A percentile compares a stretch with the other conserved stretches of the same genome.
Conservation (phyloP, 805 yeast genomes). For the Cyberlindnera sargentensis region DNA sequence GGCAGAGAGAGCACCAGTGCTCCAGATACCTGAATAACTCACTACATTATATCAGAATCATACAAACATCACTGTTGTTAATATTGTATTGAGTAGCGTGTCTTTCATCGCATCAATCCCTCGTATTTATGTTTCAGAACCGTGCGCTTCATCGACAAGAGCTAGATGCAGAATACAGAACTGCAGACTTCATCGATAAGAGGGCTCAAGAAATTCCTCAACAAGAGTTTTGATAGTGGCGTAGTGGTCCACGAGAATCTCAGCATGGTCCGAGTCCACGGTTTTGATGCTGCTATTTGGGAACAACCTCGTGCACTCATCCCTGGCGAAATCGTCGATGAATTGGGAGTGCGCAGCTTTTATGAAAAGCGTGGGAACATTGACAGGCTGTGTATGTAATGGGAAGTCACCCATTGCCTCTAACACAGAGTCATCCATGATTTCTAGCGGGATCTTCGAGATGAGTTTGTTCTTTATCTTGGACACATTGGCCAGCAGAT, state of each 20-base stretch:
- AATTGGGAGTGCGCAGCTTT: constrained; percentile 37
- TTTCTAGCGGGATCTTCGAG: constrained; percentile 22
- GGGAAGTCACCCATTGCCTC: constrained; percentile 26
- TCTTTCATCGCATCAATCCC: neutral
- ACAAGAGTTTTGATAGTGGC: constrained; percentile 1
- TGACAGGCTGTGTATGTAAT: neutral
- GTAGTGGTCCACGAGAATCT: constrained; percentile 5
- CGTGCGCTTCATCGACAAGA: neutral
- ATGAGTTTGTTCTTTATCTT: constrained; percentile 11
- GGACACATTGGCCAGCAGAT: constrained; percentile 13
- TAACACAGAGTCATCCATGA: constrained; percentile 9
- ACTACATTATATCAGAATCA: neutral
- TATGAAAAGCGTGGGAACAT: constrained; percentile 30
- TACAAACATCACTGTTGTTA: neutral
- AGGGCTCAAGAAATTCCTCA: neutral
- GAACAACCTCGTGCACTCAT: constrained; percentile 2
- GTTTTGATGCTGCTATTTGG: neutral
- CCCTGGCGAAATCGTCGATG: constrained; percentile 26
- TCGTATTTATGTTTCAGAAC: too few species aligned
- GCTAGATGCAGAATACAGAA: neutral
- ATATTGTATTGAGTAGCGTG: neutral
- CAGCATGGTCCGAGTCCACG: constrained; percentile 6
- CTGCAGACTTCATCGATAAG: too few species aligned
- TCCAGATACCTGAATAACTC: constrained; percentile 34
- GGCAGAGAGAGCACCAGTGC: constrained; percentile 51